Evolutionary conservation across 192 early-diverging fungal genomes (phyloP).

Genomic region (Funneliformis geosporum): DNA sequence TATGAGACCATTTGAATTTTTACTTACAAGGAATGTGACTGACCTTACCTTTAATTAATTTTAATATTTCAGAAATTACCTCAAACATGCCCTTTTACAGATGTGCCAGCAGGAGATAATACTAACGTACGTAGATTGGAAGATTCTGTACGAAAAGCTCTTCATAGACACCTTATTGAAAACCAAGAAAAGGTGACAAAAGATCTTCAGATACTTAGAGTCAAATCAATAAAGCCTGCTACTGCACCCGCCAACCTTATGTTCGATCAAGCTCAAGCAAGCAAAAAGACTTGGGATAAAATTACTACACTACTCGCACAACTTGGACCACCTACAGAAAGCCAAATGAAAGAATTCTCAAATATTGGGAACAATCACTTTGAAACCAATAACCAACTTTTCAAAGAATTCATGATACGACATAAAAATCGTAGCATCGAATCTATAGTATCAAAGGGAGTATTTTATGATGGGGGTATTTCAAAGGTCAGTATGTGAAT

Average conservation of each 20-base stretch:
- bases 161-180: slow-evolving; percentile 68
- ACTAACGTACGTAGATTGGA: slow-evolving; percentile 42
- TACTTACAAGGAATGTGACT: not conserved
- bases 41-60: not conserved
- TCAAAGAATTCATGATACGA: slow-evolving; percentile 71
- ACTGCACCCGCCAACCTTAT: not conserved
- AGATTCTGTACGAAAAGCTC: slow-evolving; percentile 40
- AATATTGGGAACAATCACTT: slow-evolving; percentile 46
- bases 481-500: slow-evolving; percentile 60
- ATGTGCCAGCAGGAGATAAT: not conserved
- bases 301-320: slow-evolving; percentile 83
- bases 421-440: slow-evolving; percentile 68
- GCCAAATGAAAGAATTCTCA: slow-evolving; percentile 50
- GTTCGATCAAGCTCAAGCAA: slow-evolving; percentile 38
- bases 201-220: slow-evolving; percentile 55
- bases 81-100: not conserved
- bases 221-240: slow-evolving; percentile 43
- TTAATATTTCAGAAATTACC: slow-evolving; percentile 6
- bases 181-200: slow-evolving; percentile 70
- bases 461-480: slow-evolving; percentile 81
- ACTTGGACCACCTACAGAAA: slow-evolving; percentile 83
- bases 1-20: slow-evolving; percentile 18
- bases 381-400: slow-evolving; percentile 50
- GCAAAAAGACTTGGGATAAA: slow-evolving; percentile 74
- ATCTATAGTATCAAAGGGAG: slow-evolving; percentile 64